These are phyloP conservation scores for Neofusicoccum umdonicola DNA, from an alignment of 2,329 filamentous ascomycete species.

Conservation along the genomic window DNA sequence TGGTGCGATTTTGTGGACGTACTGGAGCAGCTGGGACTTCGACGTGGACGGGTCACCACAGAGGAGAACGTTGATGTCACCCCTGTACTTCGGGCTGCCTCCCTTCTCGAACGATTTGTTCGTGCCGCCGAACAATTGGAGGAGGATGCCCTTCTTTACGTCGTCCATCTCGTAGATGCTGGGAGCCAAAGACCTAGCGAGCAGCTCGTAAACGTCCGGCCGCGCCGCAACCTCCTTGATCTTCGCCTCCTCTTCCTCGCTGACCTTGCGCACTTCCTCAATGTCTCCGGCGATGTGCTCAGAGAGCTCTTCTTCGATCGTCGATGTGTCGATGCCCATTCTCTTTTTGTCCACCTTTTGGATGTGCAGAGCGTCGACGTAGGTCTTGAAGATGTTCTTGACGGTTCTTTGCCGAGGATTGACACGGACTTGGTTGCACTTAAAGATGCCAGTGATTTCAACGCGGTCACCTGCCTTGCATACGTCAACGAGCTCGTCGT, in stretches of 20 bases:
- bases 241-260: conserved; percentile 81
- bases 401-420: conserved; percentile 90
- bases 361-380: conserved; percentile 90
- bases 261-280: conserved; percentile 80
- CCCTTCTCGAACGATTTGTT: conserved; percentile 98
- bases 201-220: conserved; percentile 86
- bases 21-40: conserved; percentile 91
- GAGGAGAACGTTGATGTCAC: conserved; percentile 94
- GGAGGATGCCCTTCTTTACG: conserved; percentile 95
- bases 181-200: conserved; percentile 85
- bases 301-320: conserved; percentile 78
- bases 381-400: conserved; percentile 97
- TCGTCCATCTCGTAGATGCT: conserved; percentile 98
- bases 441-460: conserved; percentile 94
- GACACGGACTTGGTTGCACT: conserved; percentile 86
- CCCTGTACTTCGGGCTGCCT: conserved; percentile 90
- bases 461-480: conserved; percentile 98
- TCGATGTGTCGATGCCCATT: conserved; percentile 86
- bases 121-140: conserved; percentile 94
- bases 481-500: conserved; percentile 94
- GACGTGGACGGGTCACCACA: conserved; percentile 96
- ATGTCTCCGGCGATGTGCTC: conserved; percentile 68
- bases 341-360: conserved; percentile 96
- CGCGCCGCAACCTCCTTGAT: conserved; percentile 79
- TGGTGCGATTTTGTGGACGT: conserved; percentile 96